phyloP scores from a whole-genome alignment of 352 stramenopile species.

The Globisporangium echinulatum region DNA sequence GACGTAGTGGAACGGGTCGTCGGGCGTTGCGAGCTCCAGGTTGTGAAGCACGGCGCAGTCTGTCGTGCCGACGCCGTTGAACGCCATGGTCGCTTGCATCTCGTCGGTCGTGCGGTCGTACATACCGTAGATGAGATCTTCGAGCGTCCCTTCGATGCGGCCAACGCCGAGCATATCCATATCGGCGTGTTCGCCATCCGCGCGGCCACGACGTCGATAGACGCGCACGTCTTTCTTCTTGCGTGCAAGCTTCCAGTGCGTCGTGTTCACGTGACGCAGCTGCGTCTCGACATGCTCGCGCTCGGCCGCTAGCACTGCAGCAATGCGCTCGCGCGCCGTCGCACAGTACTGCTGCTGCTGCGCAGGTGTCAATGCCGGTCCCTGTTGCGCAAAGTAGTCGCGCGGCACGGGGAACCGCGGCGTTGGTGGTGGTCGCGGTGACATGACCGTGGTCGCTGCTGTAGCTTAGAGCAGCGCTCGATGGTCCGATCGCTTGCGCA shows the following conservation, averaged over 20 bases:
- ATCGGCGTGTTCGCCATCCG: constrained; percentile 14
- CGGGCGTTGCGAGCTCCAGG: constrained; percentile 26
- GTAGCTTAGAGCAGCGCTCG: neutral
- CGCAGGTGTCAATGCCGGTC: neutral
- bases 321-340: constrained; percentile 5
- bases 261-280: constrained; percentile 1
- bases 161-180: constrained; percentile 42
- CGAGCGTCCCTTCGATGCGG: constrained; percentile 35
- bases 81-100: constrained; percentile 31
- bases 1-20: constrained; percentile 43
- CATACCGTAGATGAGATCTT: constrained; percentile 43
- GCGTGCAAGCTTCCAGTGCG: constrained; percentile 10
- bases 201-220: constrained; percentile 21
- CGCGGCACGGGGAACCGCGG: constrained; percentile 13
- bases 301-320: constrained; percentile 7
- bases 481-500: neutral
- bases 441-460: neutral
- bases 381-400: constrained; percentile 11
- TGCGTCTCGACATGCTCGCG: constrained; percentile 6
- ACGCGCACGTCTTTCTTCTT: constrained; percentile 32
- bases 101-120: constrained; percentile 36
- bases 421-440: neutral
- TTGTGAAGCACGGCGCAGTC: constrained; percentile 36
- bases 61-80: constrained; percentile 20
- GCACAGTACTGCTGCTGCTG: constrained; percentile 7